A percentile compares a stretch with the other conserved stretches of the same genome.
These are phyloP conservation scores for Cryptococcus hybrid DNA, from an alignment of 1,284 basidiomycete genomes.

Conservation along the genomic window DNA sequence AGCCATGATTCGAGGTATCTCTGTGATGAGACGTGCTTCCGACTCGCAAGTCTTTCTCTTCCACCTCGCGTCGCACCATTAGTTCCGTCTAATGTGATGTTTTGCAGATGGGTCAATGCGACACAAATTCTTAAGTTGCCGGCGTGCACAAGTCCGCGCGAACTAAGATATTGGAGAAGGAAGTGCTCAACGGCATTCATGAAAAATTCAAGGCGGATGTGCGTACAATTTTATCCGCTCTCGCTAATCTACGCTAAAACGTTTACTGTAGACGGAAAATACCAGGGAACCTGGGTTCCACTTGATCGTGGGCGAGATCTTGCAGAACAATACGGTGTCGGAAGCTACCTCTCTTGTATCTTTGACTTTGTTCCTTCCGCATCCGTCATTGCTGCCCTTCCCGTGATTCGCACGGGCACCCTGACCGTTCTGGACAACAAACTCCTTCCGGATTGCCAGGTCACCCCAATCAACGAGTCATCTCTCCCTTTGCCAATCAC, in stretches of 20 bases:
- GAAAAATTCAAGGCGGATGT: constrained; percentile 97
- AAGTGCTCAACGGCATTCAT: constrained; percentile 92
- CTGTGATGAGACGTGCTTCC: constrained; percentile 92
- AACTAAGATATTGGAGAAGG: constrained; percentile 97
- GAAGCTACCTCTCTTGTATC: constrained; percentile 75
- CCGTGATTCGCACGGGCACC: constrained; percentile 32
- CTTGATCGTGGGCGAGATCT: constrained; percentile 86
- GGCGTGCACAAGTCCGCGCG: constrained; percentile 95
- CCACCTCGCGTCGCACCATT: background rate
- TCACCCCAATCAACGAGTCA: constrained; percentile 9
- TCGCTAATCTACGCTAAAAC: background rate
- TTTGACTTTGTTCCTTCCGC: constrained; percentile 81
- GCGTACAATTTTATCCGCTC: constrained; percentile 17
- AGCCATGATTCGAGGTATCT: constrained; percentile 96
- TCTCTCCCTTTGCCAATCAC: constrained; percentile 24
- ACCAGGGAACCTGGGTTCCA: constrained; percentile 99
- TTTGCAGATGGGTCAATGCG: constrained; percentile 64
- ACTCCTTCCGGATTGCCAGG: background rate
- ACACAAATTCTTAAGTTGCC: constrained; percentile 98
- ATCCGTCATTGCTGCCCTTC: constrained; percentile 38
- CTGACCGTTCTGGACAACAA: constrained; percentile 14
- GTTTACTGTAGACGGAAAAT: constrained; percentile 70
- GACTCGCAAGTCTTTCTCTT: constrained; percentile 71
- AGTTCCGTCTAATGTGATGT: background rate
- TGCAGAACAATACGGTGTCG: constrained; percentile 84